Base-by-base conservation (phyloP, 2,329 filamentous ascomycete genomes). In the Arthrobotrys sinensis region DNA sequence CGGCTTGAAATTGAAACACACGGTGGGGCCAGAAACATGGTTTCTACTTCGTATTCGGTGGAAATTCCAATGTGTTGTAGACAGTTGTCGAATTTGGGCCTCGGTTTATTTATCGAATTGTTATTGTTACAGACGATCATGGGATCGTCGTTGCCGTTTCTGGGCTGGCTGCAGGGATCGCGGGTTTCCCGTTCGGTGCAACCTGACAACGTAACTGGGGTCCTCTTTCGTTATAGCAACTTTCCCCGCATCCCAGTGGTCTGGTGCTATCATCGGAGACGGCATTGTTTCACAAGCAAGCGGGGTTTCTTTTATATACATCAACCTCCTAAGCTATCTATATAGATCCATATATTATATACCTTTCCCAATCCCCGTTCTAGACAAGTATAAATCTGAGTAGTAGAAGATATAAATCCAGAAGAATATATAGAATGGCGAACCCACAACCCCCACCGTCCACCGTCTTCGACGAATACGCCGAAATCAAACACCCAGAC, bases 401-500 rank as follows among this genome's bases (percentile, higher is more conserved):
- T n/a, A n/a, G n/a, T n/a, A n/a, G n/a, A 5, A 28, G 24, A 5
- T 16, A 24, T 32, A 43, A 5, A 64, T 19, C 4, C 3, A 34
- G 4, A 16, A 43, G 28, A 1, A 24, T 16, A 64, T 46, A 62
- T 11, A 38, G n/a, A n/a, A 77, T 77, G 73, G 12, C 73, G 10
- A 60, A 77, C 12, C 60, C 60, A 7, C 50, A 72, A 21, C 67
- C 67, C 5, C 75, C 75, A 24, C 21, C 67, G 16, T 11, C 62
- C 12, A 32, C 32, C 6, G 62, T 68, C 19, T 78, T 78, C 45
- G 75, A 78, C 28, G 50, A 46, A 16, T 72, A 72, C 14, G 43
- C 43, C 38, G 24, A 38, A 48, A 64, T 78, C 3, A 34, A 46
- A 3, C 75, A 78, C 32, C 75, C 67, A 46, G 67, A 64, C 38